Conservation (phyloP, 768 basidiomycete species). For the Sporobolomyces roseus region DNA sequence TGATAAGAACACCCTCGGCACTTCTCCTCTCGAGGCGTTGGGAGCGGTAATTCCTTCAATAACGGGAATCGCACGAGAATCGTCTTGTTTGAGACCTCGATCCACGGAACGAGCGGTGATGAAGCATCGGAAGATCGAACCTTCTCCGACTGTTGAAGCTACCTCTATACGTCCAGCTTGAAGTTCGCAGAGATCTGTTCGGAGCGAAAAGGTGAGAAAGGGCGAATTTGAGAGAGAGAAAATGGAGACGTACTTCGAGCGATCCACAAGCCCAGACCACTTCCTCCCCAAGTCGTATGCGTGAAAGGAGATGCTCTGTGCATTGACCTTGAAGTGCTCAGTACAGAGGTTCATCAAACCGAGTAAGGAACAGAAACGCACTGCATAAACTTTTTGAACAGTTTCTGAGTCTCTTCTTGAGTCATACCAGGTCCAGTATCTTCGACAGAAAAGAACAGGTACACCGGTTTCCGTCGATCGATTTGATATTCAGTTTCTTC, state of each 20-base stretch:
- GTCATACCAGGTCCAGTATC: constrained; percentile 48
- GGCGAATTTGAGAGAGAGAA: not conserved
- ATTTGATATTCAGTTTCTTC: constrained; percentile 40
- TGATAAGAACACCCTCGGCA: constrained; percentile 16
- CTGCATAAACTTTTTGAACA: constrained; percentile 48
- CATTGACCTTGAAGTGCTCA: too few relatives aligned
- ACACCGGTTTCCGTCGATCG: constrained; percentile 41
- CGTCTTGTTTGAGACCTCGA: constrained; percentile 7
- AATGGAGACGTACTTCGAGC: constrained; percentile 41
- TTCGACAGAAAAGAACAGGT: constrained; percentile 46
- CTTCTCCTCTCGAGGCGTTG: constrained; percentile 22
- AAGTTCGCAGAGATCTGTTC: constrained; percentile 33
- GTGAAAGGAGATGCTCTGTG: constrained; percentile 45
- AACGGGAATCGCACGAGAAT: constrained; percentile 19
- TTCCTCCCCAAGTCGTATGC: constrained; percentile 47
- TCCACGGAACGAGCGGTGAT: constrained; percentile 36
- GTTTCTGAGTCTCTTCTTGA: constrained; percentile 43
- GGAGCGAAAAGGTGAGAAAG: not conserved
- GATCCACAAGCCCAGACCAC: constrained; percentile 48
- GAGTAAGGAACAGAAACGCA: too few relatives aligned
- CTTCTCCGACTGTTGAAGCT: constrained; percentile 29
- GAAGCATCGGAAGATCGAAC: constrained; percentile 39
- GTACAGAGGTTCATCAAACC: too few relatives aligned
- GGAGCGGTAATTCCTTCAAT: constrained; percentile 31
- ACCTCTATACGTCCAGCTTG: constrained; percentile 37